phyloP scores from a whole-genome alignment of 2,329 filamentous ascomycete genomes.

The Esteya vermicola region DNA sequence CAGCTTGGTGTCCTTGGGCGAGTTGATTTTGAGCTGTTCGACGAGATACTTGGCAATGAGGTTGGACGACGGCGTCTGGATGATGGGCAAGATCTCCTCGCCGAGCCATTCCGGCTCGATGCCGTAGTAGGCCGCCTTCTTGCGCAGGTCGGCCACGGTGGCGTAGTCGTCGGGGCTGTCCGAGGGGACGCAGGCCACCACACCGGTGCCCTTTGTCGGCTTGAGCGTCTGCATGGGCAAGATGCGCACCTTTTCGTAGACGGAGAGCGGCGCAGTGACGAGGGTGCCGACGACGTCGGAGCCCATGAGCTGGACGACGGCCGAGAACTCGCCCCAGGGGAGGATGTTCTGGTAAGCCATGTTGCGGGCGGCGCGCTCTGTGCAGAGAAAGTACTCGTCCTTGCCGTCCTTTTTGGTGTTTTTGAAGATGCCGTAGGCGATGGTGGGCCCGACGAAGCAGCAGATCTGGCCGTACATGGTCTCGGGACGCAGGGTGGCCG shows the following conservation, averaged over 20 bases:
- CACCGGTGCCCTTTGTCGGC: constrained; percentile 86
- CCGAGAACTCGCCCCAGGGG: constrained; percentile 50
- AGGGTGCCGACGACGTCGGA: constrained; percentile 77
- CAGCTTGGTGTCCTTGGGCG: constrained; percentile 84
- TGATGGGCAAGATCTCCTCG: constrained; percentile 76
- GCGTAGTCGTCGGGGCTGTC: constrained; percentile 94
- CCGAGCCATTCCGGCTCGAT: constrained; percentile 97
- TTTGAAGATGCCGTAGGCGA: constrained; percentile 80
- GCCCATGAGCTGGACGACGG: constrained; percentile 60
- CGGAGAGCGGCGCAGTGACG: constrained; percentile 75
- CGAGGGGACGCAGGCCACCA: constrained; percentile 89
- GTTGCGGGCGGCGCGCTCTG: constrained; percentile 57
- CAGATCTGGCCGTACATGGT: constrained; percentile 98
- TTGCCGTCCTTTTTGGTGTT: constrained; percentile 32
- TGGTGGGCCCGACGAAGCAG: constrained; percentile 85
- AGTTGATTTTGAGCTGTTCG: constrained; percentile 90
- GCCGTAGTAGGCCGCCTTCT: constrained; percentile 92
- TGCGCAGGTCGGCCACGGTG: constrained; percentile 72
- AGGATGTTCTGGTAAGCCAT: constrained; percentile 93
- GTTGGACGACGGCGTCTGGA: constrained; percentile 71
- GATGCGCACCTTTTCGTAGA: constrained; percentile 73
- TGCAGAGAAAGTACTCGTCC: constrained; percentile 61
- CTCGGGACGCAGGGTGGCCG: constrained; percentile 82
- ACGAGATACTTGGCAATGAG: constrained; percentile 71
- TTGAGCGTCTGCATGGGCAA: constrained; percentile 92